These are phyloP conservation scores for Aspergillus costaricaensis DNA, from an alignment of 2,329 filamentous ascomycete species.

Conservation along the genomic window DNA sequence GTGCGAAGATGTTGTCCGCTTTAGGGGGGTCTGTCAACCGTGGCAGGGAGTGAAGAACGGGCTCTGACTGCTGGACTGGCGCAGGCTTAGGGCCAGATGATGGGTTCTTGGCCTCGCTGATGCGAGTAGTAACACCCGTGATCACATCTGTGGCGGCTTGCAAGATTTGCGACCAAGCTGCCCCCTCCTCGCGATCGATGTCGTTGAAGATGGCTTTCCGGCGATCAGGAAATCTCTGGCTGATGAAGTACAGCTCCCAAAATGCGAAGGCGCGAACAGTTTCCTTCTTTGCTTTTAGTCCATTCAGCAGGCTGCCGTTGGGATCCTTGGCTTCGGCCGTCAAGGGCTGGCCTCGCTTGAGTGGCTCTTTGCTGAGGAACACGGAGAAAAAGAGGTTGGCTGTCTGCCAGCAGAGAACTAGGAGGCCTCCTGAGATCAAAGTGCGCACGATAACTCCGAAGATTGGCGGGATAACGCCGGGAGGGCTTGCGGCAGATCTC, in stretches of 20 bases:
- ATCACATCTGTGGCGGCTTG: conserved; percentile 69
- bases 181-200: conserved; percentile 76
- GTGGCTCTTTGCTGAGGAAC: conserved; percentile 76
- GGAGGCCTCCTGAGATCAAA: conserved; percentile 63
- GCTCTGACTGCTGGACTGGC: conserved; percentile 47
- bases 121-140: conserved; percentile 65
- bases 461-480: conserved; percentile 57
- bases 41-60: conserved; percentile 50
- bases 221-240: conserved; percentile 70
- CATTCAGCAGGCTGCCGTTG: conserved; percentile 83
- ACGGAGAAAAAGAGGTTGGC: conserved; percentile 75
- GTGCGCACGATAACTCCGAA: conserved; percentile 59
- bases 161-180: conserved; percentile 80
- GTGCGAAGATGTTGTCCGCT: conserved; percentile 51
- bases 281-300: conserved; percentile 79
- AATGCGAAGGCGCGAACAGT: conserved; percentile 80
- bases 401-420: conserved; percentile 74
- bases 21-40: conserved; percentile 53
- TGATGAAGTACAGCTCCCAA: conserved; percentile 85
- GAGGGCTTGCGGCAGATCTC: conserved; percentile 64
- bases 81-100: conserved; percentile 34
- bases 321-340: conserved; percentile 86
- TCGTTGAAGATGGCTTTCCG: conserved; percentile 83
- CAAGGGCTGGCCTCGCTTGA: conserved; percentile 82
- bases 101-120: conserved; percentile 62